Evolutionary conservation across 225 moss, liverwort and hornwort genomes (phyloP), one percentile per base, ranked within the genome.

Genomic region (Straminergon stramineum): DNA sequence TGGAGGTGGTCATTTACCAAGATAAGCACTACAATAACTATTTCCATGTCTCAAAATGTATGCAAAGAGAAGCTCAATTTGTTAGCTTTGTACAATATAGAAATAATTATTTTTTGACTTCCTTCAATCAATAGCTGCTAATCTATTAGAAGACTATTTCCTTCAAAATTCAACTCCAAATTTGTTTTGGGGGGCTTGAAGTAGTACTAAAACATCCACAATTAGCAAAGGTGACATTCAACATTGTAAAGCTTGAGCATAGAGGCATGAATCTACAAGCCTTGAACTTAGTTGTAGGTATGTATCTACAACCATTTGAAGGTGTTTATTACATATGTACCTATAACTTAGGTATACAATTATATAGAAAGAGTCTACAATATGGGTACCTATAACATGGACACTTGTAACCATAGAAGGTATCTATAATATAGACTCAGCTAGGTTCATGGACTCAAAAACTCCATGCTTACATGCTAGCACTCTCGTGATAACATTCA

Each of bases 161-260:
- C 6, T 28, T 30, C 3, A 21, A 43, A 74, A 43, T 28, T 28
- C 3, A 17, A 2, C 45, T 74, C 17, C 2, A 74, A 43, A 17
- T 28, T 14, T 16, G 16, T 64, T 31, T 63, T 64, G 3, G 5
- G 10, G 6, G 3, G 0, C 6, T 74, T 45, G 0, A 43, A 74
- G 28, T 17, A 28, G 6, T 17, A 45, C 12, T 43, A 10, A n/a
- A 28, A 27, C 10, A 43, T 73, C 0, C 3, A 6, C 30, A 11
- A 11, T 75, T 48, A 26, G 75, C 31, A 75, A 75, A 0, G 4
- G 11, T 48, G 11, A 31, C 11, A 6, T 31, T 75, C 11, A 30
- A 27, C 4, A 3, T 19, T 51, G 32, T 7, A 51, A 4, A 0
- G 7, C 0, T 0, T 51, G 2, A 75, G 31, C 3, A 0, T 2